These are phyloP conservation scores for Spencermartinsiella europaea DNA, from an alignment of 805 yeast species.

Conservation along the genomic window DNA sequence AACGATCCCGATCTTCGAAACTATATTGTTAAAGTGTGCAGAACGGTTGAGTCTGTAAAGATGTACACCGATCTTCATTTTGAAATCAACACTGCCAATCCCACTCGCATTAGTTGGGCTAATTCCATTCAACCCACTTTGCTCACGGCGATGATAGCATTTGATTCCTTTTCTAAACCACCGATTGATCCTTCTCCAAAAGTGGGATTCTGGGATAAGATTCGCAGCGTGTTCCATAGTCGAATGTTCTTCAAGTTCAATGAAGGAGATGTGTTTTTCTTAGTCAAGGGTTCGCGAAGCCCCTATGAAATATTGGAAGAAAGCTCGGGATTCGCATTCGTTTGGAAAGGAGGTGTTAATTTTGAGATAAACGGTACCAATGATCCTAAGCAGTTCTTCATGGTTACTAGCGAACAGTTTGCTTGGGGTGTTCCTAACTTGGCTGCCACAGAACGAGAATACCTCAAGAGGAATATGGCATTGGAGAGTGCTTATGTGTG, in stretches of 20 bases:
- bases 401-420: slow-evolving; percentile 56
- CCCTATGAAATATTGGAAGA: slow-evolving; percentile 68
- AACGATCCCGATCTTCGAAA: slow-evolving; percentile 37
- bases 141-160: slow-evolving; percentile 68
- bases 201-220: slow-evolving; percentile 90
- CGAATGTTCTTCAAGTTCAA: slow-evolving; percentile 49
- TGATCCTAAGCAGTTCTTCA: slow-evolving; percentile 62
- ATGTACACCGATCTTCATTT: slow-evolving; percentile 58
- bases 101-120: slow-evolving; percentile 78
- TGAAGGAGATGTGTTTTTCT: slow-evolving; percentile 37
- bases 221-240: slow-evolving; percentile 74
- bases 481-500: slow-evolving; percentile 30
- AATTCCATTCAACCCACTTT: slow-evolving; percentile 78
- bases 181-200: slow-evolving; percentile 82
- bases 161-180: slow-evolving; percentile 84
- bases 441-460: slow-evolving; percentile 38
- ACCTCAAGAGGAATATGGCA: slow-evolving; percentile 22
- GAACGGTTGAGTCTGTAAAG: slow-evolving; percentile 73
- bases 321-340: slow-evolving; percentile 71
- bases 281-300: slow-evolving; percentile 63
- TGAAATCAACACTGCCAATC: slow-evolving; percentile 47
- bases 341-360: slow-evolving; percentile 58
- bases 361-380: slow-evolving; percentile 61
- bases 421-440: slow-evolving; percentile 75
- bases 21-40: slow-evolving; percentile 60